These are phyloP conservation scores for Pleurotus ostreatus DNA, from an alignment of 768 basidiomycete genomes.

Conservation along the genomic window DNA sequence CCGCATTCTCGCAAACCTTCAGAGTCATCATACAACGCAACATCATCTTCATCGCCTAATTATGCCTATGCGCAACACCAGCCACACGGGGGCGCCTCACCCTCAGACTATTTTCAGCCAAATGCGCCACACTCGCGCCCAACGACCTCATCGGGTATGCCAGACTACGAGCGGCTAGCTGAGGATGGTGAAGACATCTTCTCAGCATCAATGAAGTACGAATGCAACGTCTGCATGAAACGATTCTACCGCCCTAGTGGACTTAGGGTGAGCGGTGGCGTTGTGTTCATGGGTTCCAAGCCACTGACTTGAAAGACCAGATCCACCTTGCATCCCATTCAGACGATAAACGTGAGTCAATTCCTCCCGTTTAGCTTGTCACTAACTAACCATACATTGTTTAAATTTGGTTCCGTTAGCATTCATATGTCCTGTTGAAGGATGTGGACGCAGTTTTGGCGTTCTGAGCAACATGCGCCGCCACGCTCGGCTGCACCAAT, in stretches of 20 bases:
- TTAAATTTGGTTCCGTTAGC: slow-evolving; percentile 30
- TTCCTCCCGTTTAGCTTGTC: background rate
- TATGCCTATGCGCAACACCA: slow-evolving; percentile 4
- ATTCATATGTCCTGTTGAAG: slow-evolving; percentile 55
- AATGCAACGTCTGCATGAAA: slow-evolving; percentile 76
- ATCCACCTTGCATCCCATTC: slow-evolving; percentile 85
- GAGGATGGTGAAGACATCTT: slow-evolving; percentile 11
- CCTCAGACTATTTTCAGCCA: background rate
- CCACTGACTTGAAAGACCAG: slow-evolving; percentile 37
- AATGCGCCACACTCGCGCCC: slow-evolving; percentile 2
- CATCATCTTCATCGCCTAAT: background rate
- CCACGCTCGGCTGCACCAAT: slow-evolving; percentile 39
- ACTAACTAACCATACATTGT: slow-evolving; percentile 3
- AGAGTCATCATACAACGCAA: background rate
- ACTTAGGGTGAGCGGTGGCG: slow-evolving; percentile 50
- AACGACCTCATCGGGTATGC: slow-evolving; percentile 1
- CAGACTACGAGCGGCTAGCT: slow-evolving; percentile 11
- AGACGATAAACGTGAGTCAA: slow-evolving; percentile 73
- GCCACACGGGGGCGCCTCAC: background rate
- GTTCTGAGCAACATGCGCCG: slow-evolving; percentile 71
- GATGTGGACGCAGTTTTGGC: slow-evolving; percentile 63
- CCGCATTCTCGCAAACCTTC: slow-evolving; percentile 6
- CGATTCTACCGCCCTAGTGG: slow-evolving; percentile 82
- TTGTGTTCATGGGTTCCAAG: slow-evolving; percentile 18
- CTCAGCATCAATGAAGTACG: slow-evolving; percentile 48